A percentile compares a stretch with the other conserved stretches of the same genome.
phyloP scores from a whole-genome alignment of 129 eudicot genomes.

The Tagetes erecta region DNA sequence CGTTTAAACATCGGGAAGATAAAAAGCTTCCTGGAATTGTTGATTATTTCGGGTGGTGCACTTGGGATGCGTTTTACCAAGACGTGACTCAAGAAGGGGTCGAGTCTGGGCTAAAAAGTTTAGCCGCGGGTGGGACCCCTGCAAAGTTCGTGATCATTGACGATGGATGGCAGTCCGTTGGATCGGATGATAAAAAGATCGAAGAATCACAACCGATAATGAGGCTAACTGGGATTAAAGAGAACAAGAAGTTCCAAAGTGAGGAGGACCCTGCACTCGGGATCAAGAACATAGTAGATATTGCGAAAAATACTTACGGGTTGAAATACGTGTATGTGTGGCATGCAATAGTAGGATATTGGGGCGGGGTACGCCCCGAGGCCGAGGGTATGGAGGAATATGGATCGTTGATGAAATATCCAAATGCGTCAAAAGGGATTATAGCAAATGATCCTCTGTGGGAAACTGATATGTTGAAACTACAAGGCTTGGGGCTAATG shows the following conservation, averaged over 20 bases:
- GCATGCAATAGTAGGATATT: slow-evolving; percentile 82
- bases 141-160: slow-evolving; percentile 78
- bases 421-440: slow-evolving; percentile 59
- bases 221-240: slow-evolving; percentile 82
- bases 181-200: slow-evolving; percentile 34
- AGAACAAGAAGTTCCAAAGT: slow-evolving; percentile 67
- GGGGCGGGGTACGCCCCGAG: slow-evolving; percentile 85
- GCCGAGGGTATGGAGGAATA: slow-evolving; percentile 74
- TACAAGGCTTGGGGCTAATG: slow-evolving; percentile 72
- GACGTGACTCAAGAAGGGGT: slow-evolving; percentile 81
- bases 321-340: slow-evolving; percentile 77
- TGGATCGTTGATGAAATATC: slow-evolving; percentile 57
- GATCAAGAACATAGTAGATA: slow-evolving; percentile 59
- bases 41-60: slow-evolving; percentile 87
- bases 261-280: slow-evolving; percentile 63
- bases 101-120: slow-evolving; percentile 65
- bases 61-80: slow-evolving; percentile 89
- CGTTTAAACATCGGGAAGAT: slow-evolving; percentile 62
- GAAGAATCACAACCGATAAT: slow-evolving; percentile 33
- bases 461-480: slow-evolving; percentile 57
- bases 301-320: slow-evolving; percentile 60
- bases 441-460: slow-evolving; percentile 73
- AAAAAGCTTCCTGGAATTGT: slow-evolving; percentile 64
- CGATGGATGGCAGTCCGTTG: slow-evolving; percentile 91
- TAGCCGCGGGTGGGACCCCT: slow-evolving; percentile 62